Conservation (phyloP, 805 yeast genomes). For the Scheffersomyces lignosus region DNA sequence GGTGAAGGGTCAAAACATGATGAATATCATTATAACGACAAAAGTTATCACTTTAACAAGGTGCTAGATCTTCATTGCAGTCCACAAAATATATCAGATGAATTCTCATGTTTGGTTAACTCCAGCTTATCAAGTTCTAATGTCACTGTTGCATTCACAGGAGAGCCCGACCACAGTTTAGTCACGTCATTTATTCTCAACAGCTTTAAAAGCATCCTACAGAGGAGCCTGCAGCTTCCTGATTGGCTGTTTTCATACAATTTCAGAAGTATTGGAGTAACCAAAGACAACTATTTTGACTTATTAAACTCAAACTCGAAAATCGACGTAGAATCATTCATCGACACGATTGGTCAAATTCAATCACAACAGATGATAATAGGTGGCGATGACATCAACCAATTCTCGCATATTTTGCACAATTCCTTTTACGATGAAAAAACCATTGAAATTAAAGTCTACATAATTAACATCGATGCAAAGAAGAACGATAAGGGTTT, state of each 20-base stretch:
- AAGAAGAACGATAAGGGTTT: conserved; percentile 4
- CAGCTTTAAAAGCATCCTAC: conserved; percentile 9
- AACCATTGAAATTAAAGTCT: conserved; percentile 2
- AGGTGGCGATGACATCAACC: conserved; percentile 7
- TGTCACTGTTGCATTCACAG: conserved; percentile 19
- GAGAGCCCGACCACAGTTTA: conserved; percentile 7
- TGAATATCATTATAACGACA: conserved; percentile 2
- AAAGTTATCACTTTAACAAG: conserved; percentile 17
- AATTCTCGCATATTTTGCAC: conserved; percentile 4
- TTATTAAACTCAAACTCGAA: conserved; percentile 6
- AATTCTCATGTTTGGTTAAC: conserved; percentile 20
- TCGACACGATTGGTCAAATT: conserved; percentile 1
- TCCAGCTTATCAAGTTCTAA: conserved; percentile 15
- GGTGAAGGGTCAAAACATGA: conserved; percentile 1
- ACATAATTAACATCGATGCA: conserved; percentile 12
- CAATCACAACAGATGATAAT: conserved; percentile 16
- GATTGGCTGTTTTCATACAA: conserved; percentile 8
- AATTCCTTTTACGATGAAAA: neutral
- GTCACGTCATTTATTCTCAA: conserved; percentile 6
- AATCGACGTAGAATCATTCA: neutral
- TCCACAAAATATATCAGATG: conserved; percentile 15
- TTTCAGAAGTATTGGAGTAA: conserved; percentile 9
- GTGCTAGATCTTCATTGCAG: conserved; percentile 6
- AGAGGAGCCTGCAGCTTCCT: conserved; percentile 1
- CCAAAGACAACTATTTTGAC: conserved; percentile 6